Evolutionary conservation across 2,329 filamentous ascomycete species (phyloP).

Genomic region (Aureobasidium pullulans): DNA sequence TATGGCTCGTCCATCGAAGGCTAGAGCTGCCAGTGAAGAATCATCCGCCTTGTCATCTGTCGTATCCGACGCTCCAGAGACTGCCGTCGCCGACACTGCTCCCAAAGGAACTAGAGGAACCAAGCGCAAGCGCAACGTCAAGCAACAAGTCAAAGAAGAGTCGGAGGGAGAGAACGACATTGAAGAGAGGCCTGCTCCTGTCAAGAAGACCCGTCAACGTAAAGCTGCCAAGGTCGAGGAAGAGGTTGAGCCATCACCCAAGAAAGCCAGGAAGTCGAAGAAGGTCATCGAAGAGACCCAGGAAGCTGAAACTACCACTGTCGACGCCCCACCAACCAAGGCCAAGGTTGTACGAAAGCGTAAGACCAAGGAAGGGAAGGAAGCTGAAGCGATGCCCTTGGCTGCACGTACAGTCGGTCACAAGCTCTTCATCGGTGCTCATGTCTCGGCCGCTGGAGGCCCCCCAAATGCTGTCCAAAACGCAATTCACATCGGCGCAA

Average conservation of each 20-base stretch:
- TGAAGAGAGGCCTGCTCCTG: slow-evolving; percentile 12
- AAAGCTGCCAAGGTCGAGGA: slow-evolving; percentile 6
- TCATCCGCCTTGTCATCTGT: slow-evolving; percentile 12
- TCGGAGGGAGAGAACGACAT: slow-evolving; percentile 1
- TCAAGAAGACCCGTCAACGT: slow-evolving; percentile 16
- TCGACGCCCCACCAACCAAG: background rate
- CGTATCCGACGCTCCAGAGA: background rate
- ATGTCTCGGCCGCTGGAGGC: slow-evolving; percentile 84
- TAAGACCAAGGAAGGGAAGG: slow-evolving; percentile 52
- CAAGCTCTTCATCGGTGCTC: slow-evolving; percentile 82
- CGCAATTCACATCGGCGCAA: slow-evolving; percentile 52
- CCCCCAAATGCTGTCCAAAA: slow-evolving; percentile 75
- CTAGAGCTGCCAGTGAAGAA: slow-evolving; percentile 5
- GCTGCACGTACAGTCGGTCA: slow-evolving; percentile 62
- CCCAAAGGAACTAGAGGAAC: slow-evolving; percentile 3
- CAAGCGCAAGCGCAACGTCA: slow-evolving; percentile 8
- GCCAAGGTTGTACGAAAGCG: slow-evolving; percentile 35
- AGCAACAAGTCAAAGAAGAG: slow-evolving; percentile 13
- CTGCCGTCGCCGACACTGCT: background rate
- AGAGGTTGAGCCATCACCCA: background rate
- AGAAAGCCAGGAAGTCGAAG: slow-evolving; percentile 11
- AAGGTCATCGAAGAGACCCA: slow-evolving; percentile 14
- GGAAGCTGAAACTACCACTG: slow-evolving; percentile 15
- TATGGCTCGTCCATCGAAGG: slow-evolving; percentile 8
- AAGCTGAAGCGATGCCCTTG: slow-evolving; percentile 54